Percentiles rank a stretch among this genome's conserved stretches.
Evolutionary conservation across 305 asterid genomes (phyloP).

Genomic region (Fraxinus baroniana): DNA sequence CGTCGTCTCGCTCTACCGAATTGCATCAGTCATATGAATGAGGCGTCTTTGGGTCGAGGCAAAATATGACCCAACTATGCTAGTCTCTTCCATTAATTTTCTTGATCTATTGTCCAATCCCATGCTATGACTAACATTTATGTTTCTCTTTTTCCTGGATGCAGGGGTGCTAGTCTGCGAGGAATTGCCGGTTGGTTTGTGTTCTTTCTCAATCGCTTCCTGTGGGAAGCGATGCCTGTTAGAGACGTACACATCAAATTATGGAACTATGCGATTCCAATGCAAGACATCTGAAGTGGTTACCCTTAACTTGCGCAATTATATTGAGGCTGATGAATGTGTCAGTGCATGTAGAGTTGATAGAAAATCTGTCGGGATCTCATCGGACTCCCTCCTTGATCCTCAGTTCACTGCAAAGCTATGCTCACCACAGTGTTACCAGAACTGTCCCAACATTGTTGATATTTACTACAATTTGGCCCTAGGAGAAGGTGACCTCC

Average conservation of each 20-base stretch:
- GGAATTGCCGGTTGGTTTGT: constrained; percentile 40
- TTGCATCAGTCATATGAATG: not conserved
- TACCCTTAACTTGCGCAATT: constrained; percentile 27
- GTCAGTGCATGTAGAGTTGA: constrained; percentile 51
- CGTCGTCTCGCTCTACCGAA: no score
- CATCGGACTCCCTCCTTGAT: constrained; percentile 53
- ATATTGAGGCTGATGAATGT: constrained; percentile 56
- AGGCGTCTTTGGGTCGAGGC: not conserved
- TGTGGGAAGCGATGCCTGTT: constrained; percentile 50
- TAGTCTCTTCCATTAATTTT: not conserved
- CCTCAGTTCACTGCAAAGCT: constrained; percentile 35
- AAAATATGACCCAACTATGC: not conserved
- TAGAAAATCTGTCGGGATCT: constrained; percentile 51
- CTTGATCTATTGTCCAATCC: not conserved
- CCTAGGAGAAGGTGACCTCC: constrained; percentile 49
- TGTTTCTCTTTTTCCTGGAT: not conserved
- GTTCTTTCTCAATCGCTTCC: constrained; percentile 47
- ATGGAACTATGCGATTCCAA: constrained; percentile 32
- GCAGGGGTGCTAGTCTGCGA: constrained; percentile 51
- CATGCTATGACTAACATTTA: not conserved
- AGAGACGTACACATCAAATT: constrained; percentile 36
- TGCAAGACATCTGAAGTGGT: constrained; percentile 56
- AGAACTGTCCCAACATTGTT: constrained; percentile 58
- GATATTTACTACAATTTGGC: constrained; percentile 61
- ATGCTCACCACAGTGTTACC: constrained; percentile 47